A percentile compares a stretch with the other conserved stretches of the same genome.
These are phyloP conservation scores for Ophiostoma montium DNA, from an alignment of 2,329 filamentous ascomycete genomes.

Conservation along the genomic window DNA sequence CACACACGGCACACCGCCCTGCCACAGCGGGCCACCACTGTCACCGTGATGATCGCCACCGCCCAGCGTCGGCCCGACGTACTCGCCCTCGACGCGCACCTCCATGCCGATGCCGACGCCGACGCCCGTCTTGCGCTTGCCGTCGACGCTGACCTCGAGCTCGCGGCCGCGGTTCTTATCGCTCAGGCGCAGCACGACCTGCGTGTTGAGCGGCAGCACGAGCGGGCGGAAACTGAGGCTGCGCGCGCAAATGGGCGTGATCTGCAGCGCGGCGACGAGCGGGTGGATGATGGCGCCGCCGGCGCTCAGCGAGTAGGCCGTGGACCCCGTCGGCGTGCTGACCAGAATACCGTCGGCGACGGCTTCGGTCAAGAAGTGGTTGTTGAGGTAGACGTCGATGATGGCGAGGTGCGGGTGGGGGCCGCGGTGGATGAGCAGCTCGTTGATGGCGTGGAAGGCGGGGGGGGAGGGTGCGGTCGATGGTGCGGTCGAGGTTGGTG, in stretches of 20 bases:
- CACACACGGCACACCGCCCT: constrained; percentile 81
- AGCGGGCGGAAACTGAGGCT: constrained; percentile 85
- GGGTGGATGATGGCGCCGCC: constrained; percentile 93
- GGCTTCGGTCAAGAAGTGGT: constrained; percentile 80
- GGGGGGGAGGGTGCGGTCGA: constrained; percentile 16
- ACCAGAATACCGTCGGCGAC: constrained; percentile 93
- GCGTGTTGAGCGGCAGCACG: constrained; percentile 74
- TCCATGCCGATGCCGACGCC: constrained; percentile 63
- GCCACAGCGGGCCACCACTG: constrained; percentile 26
- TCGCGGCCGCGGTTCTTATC: constrained; percentile 64
- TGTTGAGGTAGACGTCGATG: constrained; percentile 81
- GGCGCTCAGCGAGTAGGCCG: constrained; percentile 85
- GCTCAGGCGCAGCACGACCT: constrained; percentile 69
- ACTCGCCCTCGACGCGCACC: constrained; percentile 77
- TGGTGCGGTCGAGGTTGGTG: too few species aligned
- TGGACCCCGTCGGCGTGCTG: constrained; percentile 86
- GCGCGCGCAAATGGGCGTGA: constrained; percentile 89
- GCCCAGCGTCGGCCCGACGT: constrained; percentile 40
- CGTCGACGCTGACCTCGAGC: constrained; percentile 68
- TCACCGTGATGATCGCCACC: constrained; percentile 17
- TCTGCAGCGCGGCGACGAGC: constrained; percentile 70
- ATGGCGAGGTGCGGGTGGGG: constrained; percentile 80
- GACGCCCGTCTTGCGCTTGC: constrained; percentile 53
- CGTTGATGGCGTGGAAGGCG: constrained; percentile 68
- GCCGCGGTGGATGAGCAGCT: constrained; percentile 85